Percentiles rank a stretch among this genome's conserved stretches.
Conservation (phyloP, 148 eudicot genomes). For the Dysphania ambrosioides region DNA sequence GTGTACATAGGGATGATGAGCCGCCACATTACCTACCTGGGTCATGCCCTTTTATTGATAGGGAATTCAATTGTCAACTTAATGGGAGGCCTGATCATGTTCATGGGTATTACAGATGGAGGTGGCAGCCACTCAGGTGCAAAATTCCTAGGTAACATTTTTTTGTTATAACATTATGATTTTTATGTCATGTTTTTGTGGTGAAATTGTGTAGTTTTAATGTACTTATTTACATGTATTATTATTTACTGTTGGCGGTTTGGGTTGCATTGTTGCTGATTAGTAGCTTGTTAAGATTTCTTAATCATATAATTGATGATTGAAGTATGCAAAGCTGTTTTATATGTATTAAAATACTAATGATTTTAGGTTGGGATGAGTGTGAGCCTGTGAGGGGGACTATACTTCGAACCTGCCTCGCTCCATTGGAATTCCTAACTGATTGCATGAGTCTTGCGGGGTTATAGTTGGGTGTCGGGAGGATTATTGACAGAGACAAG, state of each 20-base stretch:
- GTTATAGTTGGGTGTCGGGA: too few species aligned
- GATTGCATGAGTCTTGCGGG: background rate
- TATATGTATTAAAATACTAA: too few species aligned
- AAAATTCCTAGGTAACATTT: constrained; percentile 58
- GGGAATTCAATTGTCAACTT: constrained; percentile 66
- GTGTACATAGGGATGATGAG: constrained; percentile 52
- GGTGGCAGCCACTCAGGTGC: constrained; percentile 82
- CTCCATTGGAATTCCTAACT: background rate
- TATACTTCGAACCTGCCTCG: background rate
- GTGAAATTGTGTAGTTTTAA: too few species aligned
- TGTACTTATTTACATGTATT: background rate
- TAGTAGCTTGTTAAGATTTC: too few species aligned
- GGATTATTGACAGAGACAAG: background rate
- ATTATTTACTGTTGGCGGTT: background rate
- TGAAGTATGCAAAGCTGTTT: background rate
- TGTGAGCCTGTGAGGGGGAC: too few species aligned
- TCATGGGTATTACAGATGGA: constrained; percentile 62
- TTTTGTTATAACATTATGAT: background rate
- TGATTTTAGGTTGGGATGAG: too few species aligned
- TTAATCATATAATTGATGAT: background rate
- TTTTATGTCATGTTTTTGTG: background rate
- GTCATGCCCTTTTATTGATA: constrained; percentile 74
- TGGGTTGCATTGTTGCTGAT: too few species aligned
- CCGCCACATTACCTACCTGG: constrained; percentile 65
- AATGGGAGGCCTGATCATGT: constrained; percentile 79